Percentiles rank a stretch among this genome's conserved stretches.
These are phyloP conservation scores for Rhodamnia argentea DNA, from an alignment of 345 rosid genomes.

Conservation along the genomic window DNA sequence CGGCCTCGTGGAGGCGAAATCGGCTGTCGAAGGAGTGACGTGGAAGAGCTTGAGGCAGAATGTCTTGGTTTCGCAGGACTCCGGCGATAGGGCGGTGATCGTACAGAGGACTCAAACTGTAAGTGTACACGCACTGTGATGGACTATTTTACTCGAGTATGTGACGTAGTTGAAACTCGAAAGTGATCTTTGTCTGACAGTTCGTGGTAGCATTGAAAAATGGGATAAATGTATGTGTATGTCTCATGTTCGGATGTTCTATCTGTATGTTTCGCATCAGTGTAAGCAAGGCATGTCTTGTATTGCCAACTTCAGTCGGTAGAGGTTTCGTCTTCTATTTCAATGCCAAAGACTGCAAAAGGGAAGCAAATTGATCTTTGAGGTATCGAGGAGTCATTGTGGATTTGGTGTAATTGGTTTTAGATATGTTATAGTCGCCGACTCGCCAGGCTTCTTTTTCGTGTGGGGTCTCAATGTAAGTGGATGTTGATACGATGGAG, in stretches of 20 bases:
- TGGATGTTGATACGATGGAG: neutral
- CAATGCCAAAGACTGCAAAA: neutral
- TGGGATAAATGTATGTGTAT: neutral
- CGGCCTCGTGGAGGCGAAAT: slow-evolving; percentile 51
- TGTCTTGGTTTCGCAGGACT: slow-evolving; percentile 46
- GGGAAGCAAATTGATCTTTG: neutral
- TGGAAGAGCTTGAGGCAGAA: slow-evolving; percentile 26
- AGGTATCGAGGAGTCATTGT: neutral
- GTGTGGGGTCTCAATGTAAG: neutral
- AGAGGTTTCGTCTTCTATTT: neutral
- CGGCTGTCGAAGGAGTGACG: slow-evolving; percentile 26
- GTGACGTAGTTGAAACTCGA: neutral
- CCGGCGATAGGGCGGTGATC: slow-evolving; percentile 81
- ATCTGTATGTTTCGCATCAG: neutral
- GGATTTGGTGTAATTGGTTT: neutral
- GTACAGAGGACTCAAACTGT: slow-evolving; percentile 73
- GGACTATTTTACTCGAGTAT: neutral
- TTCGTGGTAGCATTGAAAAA: neutral
- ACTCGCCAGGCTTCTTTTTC: neutral
- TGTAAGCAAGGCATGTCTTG: neutral
- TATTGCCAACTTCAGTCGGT: neutral
- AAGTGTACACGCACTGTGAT: neutral
- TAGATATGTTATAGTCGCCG: neutral
- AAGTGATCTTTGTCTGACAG: neutral
- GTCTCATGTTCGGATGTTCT: neutral